Conservation (phyloP, 225 moss, liverwort and hornwort species). For the Polytrichum commune region DNA sequence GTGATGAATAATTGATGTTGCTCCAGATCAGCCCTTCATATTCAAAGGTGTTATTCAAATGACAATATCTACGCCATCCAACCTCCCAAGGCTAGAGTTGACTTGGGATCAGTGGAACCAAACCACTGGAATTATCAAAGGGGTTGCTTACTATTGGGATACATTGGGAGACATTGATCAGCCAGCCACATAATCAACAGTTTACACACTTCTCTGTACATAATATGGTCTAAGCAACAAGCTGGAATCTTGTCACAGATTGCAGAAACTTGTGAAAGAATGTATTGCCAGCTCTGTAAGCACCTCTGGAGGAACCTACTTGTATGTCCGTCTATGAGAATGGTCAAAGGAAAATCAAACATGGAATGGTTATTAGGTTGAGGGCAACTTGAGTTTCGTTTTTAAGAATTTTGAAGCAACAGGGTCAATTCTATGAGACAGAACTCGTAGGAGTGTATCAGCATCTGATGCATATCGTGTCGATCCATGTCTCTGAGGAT, state of each 20-base stretch:
- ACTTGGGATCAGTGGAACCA: no score
- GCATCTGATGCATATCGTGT: constrained; percentile 76
- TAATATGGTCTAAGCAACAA: constrained; percentile 26
- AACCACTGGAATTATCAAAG: no score
- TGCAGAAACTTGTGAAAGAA: constrained; percentile 44
- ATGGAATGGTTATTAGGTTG: constrained; percentile 45
- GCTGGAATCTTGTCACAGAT: constrained; percentile 29
- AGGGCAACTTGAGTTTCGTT: constrained; percentile 90
- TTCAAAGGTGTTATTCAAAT: no score
- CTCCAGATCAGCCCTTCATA: no score
- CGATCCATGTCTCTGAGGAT: constrained; percentile 58
- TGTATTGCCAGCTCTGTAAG: constrained; percentile 24
- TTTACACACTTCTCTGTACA: constrained; percentile 14
- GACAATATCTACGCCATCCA: no score
- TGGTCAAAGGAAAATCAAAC: constrained; percentile 16
- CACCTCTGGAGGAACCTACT: neutral
- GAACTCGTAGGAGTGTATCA: constrained; percentile 84
- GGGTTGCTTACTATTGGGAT: neutral
- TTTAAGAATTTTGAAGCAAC: constrained; percentile 90
- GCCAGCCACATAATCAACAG: neutral
- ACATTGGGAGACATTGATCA: neutral
- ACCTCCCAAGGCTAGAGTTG: no score
- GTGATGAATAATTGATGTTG: no score
- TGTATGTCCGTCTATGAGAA: constrained; percentile 11
- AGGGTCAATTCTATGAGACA: constrained; percentile 90